Conservation (phyloP, 1,139 yeast species). For the Blastobotrys proliferans region DNA sequence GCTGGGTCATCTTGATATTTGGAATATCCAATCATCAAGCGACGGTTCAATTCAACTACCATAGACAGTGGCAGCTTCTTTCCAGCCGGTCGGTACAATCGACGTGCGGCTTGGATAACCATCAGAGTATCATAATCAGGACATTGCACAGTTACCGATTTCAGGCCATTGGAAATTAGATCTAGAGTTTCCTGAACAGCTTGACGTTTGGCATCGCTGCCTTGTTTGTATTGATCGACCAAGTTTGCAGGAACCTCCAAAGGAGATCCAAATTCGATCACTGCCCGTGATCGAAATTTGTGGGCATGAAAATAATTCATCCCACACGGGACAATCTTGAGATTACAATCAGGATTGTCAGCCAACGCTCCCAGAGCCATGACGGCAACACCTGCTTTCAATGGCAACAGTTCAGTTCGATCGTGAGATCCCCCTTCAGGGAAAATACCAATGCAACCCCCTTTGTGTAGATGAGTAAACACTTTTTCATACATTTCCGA, state of each 20-base stretch:
- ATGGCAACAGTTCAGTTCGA: conserved; percentile 80
- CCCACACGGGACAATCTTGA: conserved; percentile 91
- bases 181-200: conserved; percentile 72
- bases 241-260: conserved; percentile 62
- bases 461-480: conserved; percentile 72
- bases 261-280: conserved; percentile 90
- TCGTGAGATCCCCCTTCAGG: conserved; percentile 99
- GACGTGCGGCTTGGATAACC: conserved; percentile 89
- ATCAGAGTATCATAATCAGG: conserved; percentile 89
- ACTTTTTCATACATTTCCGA: conserved; percentile 75
- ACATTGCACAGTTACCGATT: conserved; percentile 87
- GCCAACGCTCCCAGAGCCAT: conserved; percentile 96
- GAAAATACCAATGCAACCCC: conserved; percentile 88
- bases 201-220: conserved; percentile 57
- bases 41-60: conserved; percentile 83
- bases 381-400: conserved; percentile 96
- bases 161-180: conserved; percentile 67
- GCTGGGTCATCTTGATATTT: conserved; percentile 69
- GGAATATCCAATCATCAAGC: conserved; percentile 75
- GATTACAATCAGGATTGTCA: conserved; percentile 58
- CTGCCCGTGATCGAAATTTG: conserved; percentile 90
- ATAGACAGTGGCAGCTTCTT: conserved; percentile 72
- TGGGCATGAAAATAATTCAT: conserved; percentile 97
- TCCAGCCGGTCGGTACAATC: conserved; percentile 78
- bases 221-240: conserved; percentile 55